Evolutionary conservation across 805 yeast genomes (phyloP), one percentile per base, ranked within the genome.

Genomic region (Schwanniomyces polymorphus): DNA sequence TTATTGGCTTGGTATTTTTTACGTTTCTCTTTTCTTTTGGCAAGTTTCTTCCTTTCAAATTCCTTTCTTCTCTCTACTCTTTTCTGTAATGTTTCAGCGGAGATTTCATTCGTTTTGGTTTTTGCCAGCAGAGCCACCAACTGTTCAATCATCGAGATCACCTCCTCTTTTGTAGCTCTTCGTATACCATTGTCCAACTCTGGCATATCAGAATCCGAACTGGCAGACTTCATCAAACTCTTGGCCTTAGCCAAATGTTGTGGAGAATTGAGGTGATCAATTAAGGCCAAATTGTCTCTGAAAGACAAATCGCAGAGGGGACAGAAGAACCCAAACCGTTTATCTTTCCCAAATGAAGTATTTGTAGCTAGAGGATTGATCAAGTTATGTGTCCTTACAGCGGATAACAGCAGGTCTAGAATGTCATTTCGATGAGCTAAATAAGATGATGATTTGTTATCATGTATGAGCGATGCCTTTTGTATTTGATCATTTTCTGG

Each of bases 281-380:
- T 75, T 61, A 84, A 82, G 51, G 90, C 86, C 54, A 90, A 68
- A 47, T 87, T 86, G 61, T 94, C 97, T 59, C 90, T 84, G 67
- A 81, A 92, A 2, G 92, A 85, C 48, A 88, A 64, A 52, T 85
- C 81, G 65, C 99, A 94, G 1, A 80, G 64, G 9, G 85, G 87
- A 66, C 99, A 94, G 56, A 79, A 79, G 65, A 92, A 92, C 18
- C 97, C 97, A 50, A 88, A 88, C 23, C 87, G 81, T 76, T 45
- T 90, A 81, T 50, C 70, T 38, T 55, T 65, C 44, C 60, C 74
- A 54, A 14, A 60, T 1, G 56, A 46, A 2, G 18, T 29, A 27
- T 43, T 43, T 1, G 39, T 26, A 14, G 40, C 50, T 45, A 34
- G 53, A 31, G 61, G 68, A 31, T 61, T 65, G 25, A 73, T 59